These are phyloP conservation scores for Chlamydomonas eustigma DNA, from an alignment of 139 green algal genomes.

Conservation along the genomic window DNA sequence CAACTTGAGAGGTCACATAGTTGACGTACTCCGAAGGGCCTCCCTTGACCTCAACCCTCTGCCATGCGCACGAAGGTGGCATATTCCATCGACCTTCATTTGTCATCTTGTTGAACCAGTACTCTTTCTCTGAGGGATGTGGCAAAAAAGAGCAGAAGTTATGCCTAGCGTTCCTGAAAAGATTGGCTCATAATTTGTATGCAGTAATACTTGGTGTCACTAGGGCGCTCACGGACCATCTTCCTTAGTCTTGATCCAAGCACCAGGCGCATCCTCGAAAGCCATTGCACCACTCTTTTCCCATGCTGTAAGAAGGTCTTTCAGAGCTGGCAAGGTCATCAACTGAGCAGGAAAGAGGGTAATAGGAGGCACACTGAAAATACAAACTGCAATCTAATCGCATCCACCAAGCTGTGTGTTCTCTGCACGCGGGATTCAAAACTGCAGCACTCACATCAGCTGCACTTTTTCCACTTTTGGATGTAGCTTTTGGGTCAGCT, in stretches of 20 bases:
- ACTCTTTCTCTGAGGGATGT: background rate
- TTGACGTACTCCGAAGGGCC: background rate
- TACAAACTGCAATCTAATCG: too few relatives aligned
- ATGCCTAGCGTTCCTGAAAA: too few relatives aligned
- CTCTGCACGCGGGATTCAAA: too few relatives aligned
- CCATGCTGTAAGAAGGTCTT: slow-evolving; percentile 6
- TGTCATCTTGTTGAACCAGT: slow-evolving; percentile 32
- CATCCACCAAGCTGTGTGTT: too few relatives aligned
- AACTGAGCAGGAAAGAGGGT: background rate
- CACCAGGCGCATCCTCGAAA: slow-evolving; percentile 35
- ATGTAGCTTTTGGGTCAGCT: slow-evolving; percentile 27
- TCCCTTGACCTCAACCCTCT: slow-evolving; percentile 19
- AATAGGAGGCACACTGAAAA: too few relatives aligned
- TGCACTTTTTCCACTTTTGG: slow-evolving; percentile 31
- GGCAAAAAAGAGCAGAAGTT: too few relatives aligned
- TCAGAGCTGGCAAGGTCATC: slow-evolving; percentile 2
- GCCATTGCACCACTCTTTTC: slow-evolving; percentile 20
- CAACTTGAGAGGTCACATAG: slow-evolving; percentile 3
- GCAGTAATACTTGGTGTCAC: too few relatives aligned
- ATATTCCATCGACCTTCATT: slow-evolving; percentile 35
- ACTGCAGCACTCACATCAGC: slow-evolving; percentile 15
- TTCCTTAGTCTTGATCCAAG: slow-evolving; percentile 27
- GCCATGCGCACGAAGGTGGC: slow-evolving; percentile 33
- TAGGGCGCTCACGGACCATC: too few relatives aligned
- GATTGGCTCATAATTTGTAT: too few relatives aligned